Conservation (phyloP, 768 basidiomycete genomes). For the Glaciozyma martinii region DNA sequence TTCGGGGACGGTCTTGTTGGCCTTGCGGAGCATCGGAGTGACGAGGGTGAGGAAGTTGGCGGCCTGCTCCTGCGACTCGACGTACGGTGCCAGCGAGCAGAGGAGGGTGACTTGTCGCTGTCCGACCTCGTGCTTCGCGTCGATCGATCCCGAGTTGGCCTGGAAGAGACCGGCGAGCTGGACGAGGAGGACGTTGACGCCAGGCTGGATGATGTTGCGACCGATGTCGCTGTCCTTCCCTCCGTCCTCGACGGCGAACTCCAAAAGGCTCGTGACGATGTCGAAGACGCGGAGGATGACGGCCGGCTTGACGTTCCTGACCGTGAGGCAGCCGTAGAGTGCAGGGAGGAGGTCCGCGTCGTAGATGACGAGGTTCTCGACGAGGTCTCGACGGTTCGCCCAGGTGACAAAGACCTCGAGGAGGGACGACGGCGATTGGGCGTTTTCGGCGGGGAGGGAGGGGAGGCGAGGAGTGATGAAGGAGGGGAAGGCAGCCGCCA, state of each 20-base stretch:
- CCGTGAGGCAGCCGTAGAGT: slow-evolving; percentile 70
- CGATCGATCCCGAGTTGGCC: slow-evolving; percentile 44
- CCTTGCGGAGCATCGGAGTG: slow-evolving; percentile 67
- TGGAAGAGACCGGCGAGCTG: slow-evolving; percentile 64
- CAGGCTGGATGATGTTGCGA: slow-evolving; percentile 55
- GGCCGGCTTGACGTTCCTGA: slow-evolving; percentile 72
- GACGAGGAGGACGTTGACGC: slow-evolving; percentile 59
- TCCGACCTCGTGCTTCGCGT: slow-evolving; percentile 46
- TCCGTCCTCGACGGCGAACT: slow-evolving; percentile 46
- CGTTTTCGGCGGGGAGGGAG: slow-evolving; percentile 69
- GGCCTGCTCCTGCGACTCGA: slow-evolving; percentile 62
- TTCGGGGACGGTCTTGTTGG: slow-evolving; percentile 67
- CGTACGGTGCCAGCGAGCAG: slow-evolving; percentile 66
- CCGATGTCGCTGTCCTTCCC: slow-evolving; percentile 45
- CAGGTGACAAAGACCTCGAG: slow-evolving; percentile 76
- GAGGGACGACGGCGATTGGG: slow-evolving; percentile 78
- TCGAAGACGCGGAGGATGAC: slow-evolving; percentile 77
- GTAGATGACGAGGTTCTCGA: slow-evolving; percentile 58
- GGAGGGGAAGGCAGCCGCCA: slow-evolving; percentile 55
- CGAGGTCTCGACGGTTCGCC: slow-evolving; percentile 53
- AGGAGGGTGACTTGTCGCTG: slow-evolving; percentile 76
- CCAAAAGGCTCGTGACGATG: slow-evolving; percentile 60
- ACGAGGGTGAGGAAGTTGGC: slow-evolving; percentile 62
- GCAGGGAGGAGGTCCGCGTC: slow-evolving; percentile 62
- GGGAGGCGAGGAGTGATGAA: slow-evolving; percentile 77